phyloP scores from a whole-genome alignment of 768 basidiomycete genomes.

The Thelephora aurantiotincta region DNA sequence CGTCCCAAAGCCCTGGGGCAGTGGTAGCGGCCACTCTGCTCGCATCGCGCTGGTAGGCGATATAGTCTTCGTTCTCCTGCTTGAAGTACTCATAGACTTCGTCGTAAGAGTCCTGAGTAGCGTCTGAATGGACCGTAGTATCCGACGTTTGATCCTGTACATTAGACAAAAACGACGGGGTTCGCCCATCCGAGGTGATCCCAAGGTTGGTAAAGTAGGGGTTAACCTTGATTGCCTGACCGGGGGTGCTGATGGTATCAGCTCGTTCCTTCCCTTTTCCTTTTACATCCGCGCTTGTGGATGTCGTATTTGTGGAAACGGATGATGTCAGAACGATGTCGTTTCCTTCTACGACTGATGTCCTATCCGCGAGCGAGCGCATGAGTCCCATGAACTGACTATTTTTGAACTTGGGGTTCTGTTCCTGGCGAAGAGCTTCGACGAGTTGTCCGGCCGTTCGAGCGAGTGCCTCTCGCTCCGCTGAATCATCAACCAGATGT shows the following conservation, averaged over 20 bases:
- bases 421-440: slow-evolving; percentile 58
- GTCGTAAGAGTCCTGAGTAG: background rate
- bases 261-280: slow-evolving; percentile 40
- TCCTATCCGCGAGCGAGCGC: slow-evolving; percentile 69
- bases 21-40: background rate
- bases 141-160: background rate
- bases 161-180: background rate
- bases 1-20: background rate
- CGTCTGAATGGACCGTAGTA: background rate
- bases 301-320: slow-evolving; percentile 12
- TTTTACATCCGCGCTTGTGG: slow-evolving; percentile 30
- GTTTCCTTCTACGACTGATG: slow-evolving; percentile 67
- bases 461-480: slow-evolving; percentile 55
- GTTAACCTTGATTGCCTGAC: background rate
- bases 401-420: slow-evolving; percentile 75
- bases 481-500: slow-evolving; percentile 31
- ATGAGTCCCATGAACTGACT: slow-evolving; percentile 80
- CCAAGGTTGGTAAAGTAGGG: background rate
- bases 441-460: slow-evolving; percentile 68
- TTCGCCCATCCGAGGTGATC: background rate
- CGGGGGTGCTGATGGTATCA: background rate
- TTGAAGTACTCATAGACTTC: slow-evolving; percentile 14
- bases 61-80: slow-evolving; percentile 22
- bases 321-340: slow-evolving; percentile 45
- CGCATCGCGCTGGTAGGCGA: slow-evolving; percentile 8